Base-by-base conservation (phyloP, 441 rosid genomes). In the Breynia disticha region DNA sequence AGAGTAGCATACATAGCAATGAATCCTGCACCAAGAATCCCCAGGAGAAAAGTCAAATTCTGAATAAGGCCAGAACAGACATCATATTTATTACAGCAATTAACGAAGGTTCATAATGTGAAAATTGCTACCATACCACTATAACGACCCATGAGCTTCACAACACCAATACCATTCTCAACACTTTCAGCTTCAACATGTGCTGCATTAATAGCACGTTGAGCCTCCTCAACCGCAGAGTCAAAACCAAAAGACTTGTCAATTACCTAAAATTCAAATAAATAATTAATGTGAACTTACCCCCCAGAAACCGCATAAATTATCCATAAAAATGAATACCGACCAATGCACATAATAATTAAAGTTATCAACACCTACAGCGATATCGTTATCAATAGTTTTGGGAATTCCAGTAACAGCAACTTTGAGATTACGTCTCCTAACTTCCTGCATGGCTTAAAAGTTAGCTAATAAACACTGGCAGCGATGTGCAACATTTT, bases 151-250 rank as follows among this genome's bases (percentile, higher is more conserved):
- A 87, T 87, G 56, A 87, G 74, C 82, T 84, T 87, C 62, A 87
- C 96, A 22, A 87, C 69, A 35, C 96, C 96, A 14, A 87, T 77
- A 17, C 90, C 93, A 18, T 87, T 84, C 72, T 82, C 90, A 11
- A 60, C 52, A 66, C 93, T 87, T 70, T 61, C 72, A 8, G 87
- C 79, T 74, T 87, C 95, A 55, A 87, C 93, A 74, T 87, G 95
- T 16, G 93, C 95, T 22, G 95, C 87, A 61, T 77, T 84, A 59
- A 84, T 87, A 32, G 90, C 87, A 60, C 96, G 93, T 63, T 82
- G 93, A 72, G 90, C 93, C 77, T 87, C 93, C 74, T 87, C 96
- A 45, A 87, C 93, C 44, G 96, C 96, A 71, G 84, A 66, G 67
- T 87, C 86, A 60, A 87, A 87, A 54, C 90, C 96, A 55, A 87